These are phyloP conservation scores for Rosa lucieae DNA, from an alignment of 306 rosid genomes.

Conservation along the genomic window DNA sequence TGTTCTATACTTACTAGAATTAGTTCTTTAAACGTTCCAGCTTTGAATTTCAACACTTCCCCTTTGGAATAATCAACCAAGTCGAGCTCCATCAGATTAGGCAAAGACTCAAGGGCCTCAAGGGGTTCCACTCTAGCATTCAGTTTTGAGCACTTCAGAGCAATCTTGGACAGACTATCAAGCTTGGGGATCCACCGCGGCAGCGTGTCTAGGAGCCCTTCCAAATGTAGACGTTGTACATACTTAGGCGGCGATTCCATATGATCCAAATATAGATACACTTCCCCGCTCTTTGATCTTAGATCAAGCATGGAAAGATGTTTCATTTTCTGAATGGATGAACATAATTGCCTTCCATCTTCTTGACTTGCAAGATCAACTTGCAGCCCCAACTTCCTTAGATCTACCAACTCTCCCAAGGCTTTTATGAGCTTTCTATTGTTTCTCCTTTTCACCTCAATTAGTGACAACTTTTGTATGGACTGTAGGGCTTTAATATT, in stretches of 20 bases:
- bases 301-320: not conserved
- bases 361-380: not conserved
- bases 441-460: not conserved
- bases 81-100: slow-evolving; percentile 4
- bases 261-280: not conserved
- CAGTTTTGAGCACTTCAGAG: slow-evolving; percentile 5
- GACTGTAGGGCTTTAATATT: not conserved
- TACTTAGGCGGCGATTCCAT: not conserved
- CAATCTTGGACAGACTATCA: slow-evolving; percentile 1
- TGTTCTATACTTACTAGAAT: not conserved
- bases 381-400: slow-evolving; percentile 1
- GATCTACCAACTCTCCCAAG: not conserved
- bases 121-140: not conserved
- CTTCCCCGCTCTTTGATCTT: not conserved
- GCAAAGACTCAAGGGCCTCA: not conserved
- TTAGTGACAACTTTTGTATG: slow-evolving; percentile 15
- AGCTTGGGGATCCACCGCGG: not conserved
- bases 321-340: not conserved
- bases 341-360: not conserved
- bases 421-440: not conserved
- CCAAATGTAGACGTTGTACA: not conserved
- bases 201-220: not conserved
- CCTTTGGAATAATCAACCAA: not conserved
- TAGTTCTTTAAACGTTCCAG: not conserved
- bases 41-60: not conserved